Evolutionary conservation across 169 alveolate genomes (phyloP).

Genomic region (Plasmodium inui): DNA sequence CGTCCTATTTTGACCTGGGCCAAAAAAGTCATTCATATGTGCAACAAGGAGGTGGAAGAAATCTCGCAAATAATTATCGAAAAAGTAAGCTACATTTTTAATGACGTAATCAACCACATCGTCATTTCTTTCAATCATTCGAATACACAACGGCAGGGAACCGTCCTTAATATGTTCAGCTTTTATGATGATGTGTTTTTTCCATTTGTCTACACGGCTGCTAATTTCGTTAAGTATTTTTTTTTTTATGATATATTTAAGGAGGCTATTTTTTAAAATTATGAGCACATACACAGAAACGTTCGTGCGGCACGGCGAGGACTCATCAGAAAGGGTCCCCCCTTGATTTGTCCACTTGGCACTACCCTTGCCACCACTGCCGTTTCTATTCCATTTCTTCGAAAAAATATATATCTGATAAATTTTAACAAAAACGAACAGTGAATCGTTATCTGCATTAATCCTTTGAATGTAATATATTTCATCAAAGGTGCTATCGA

Average conservation of each 20-base stretch:
- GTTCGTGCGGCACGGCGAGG: not conserved
- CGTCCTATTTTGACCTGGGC: conserved; percentile 14
- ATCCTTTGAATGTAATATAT: conserved; percentile 52
- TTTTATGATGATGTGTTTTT: conserved; percentile 14
- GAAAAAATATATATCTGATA: conserved; percentile 67
- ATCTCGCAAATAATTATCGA: conserved; percentile 24
- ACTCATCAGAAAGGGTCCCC: not conserved
- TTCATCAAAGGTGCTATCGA: conserved; percentile 40
- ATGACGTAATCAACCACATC: conserved; percentile 7
- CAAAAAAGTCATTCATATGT: conserved; percentile 18
- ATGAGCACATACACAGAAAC: conserved; percentile 27
- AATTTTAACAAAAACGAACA: conserved; percentile 28
- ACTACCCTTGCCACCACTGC: not conserved
- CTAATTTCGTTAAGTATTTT: conserved; percentile 31
- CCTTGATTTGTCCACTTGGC: not conserved
- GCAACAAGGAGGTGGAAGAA: not conserved
- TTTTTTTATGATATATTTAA: conserved; percentile 44
- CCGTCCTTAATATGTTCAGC: not conserved
- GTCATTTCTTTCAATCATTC: not conserved
- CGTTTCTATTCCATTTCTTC: not conserved
- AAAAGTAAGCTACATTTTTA: conserved; percentile 25
- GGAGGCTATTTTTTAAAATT: conserved; percentile 4
- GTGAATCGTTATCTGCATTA: conserved; percentile 29
- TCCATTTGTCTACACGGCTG: conserved; percentile 30
- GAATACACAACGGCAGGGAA: conserved; percentile 1